Evolutionary conservation across 176 grass and related monocot species (phyloP).

Genomic region (Eleusine indica): DNA sequence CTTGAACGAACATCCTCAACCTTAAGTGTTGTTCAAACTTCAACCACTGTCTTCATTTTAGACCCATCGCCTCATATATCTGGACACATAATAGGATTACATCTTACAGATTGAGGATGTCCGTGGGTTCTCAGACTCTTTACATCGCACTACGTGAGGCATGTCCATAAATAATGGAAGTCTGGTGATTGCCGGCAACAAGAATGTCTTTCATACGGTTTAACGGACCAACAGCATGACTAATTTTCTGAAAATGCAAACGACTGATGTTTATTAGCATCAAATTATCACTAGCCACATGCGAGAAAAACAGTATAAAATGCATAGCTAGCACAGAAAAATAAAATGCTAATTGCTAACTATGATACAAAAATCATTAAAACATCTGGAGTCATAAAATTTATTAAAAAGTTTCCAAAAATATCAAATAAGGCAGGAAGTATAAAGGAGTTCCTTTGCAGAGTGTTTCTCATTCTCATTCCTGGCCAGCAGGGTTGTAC

Average conservation of each 20-base stretch:
- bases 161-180: slow-evolving; percentile 36
- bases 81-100: slow-evolving; percentile 8
- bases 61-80: background rate
- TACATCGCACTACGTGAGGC: slow-evolving; percentile 31
- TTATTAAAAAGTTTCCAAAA: background rate
- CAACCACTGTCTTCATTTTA: background rate
- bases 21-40: background rate
- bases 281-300: background rate
- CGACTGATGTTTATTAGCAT: background rate
- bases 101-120: background rate
- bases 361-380: background rate
- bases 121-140: background rate
- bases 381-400: background rate
- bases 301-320: background rate
- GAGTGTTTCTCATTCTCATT: background rate
- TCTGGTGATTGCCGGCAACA: slow-evolving; percentile 46
- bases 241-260: slow-evolving; percentile 58
- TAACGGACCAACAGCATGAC: slow-evolving; percentile 41
- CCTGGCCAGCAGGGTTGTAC: no score
- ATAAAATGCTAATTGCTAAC: background rate
- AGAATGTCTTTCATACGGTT: slow-evolving; percentile 58
- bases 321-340: background rate
- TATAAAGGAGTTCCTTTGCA: no score
- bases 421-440: background rate
- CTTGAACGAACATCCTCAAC: slow-evolving; percentile 27